phyloP scores from a whole-genome alignment of 768 basidiomycete genomes.

The Termitomyces sp. region DNA sequence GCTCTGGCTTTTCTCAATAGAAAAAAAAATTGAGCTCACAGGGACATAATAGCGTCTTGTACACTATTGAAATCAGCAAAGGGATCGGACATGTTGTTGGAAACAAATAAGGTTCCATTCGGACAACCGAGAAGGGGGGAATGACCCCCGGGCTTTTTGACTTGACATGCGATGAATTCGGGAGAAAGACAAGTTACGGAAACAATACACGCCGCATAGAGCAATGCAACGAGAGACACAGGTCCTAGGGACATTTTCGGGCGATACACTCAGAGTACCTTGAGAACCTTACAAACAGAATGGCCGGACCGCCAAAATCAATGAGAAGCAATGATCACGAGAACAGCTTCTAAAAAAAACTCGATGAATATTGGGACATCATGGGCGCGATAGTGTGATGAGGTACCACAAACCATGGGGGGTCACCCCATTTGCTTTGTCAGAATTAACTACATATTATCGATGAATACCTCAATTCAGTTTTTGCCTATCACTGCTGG shows the following conservation, averaged over 20 bases:
- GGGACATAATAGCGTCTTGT: slow-evolving; percentile 49
- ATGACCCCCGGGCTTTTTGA: slow-evolving; percentile 33
- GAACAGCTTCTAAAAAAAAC: not conserved
- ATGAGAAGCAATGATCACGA: slow-evolving; percentile 2
- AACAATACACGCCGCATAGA: not conserved
- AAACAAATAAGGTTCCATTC: slow-evolving; percentile 54
- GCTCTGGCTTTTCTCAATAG: not conserved
- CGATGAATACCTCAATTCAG: too few species aligned
- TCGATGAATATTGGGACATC: not conserved
- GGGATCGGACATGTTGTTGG: slow-evolving; percentile 33
- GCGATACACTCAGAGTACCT: not conserved
- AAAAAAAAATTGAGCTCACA: slow-evolving; percentile 31
- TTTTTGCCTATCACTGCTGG: too few species aligned
- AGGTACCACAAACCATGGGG: too few species aligned
- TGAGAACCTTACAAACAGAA: not conserved
- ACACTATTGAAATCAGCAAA: slow-evolving; percentile 41
- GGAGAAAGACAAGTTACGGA: slow-evolving; percentile 35
- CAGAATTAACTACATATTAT: too few species aligned
- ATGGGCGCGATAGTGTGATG: too few species aligned
- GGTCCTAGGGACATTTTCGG: not conserved
- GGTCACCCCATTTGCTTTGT: too few species aligned
- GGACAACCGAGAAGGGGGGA: slow-evolving; percentile 51
- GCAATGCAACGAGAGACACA: not conserved
- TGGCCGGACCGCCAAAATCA: not conserved
- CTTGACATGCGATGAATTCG: slow-evolving; percentile 41